Evolutionary conservation across 257 asterid species (phyloP).

Genomic region (Fraxinus excelsior): DNA sequence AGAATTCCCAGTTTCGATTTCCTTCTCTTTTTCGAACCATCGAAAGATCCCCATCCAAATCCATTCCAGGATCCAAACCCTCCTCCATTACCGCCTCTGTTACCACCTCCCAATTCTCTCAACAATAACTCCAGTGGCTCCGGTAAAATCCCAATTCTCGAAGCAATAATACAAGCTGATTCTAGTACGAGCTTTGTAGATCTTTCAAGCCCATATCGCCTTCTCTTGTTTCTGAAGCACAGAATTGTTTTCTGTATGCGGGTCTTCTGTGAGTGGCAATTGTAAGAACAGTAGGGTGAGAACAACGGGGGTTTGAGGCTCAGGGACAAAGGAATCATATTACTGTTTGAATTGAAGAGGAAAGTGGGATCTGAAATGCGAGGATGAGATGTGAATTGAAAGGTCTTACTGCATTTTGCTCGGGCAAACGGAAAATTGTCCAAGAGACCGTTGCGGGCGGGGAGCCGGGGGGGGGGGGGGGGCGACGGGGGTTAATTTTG

Average conservation of each 20-base stretch:
- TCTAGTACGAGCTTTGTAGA: slow-evolving; percentile 52
- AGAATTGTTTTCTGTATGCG: slow-evolving; percentile 32
- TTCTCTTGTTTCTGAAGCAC: slow-evolving; percentile 52
- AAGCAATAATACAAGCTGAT: slow-evolving; percentile 69
- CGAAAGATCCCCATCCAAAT: slow-evolving; percentile 49
- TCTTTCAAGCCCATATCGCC: slow-evolving; percentile 37
- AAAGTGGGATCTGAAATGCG: slow-evolving; percentile 27
- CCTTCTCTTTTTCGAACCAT: slow-evolving; percentile 56
- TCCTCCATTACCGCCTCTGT: slow-evolving; percentile 57
- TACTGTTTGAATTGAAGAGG: slow-evolving; percentile 13
- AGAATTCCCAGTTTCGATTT: slow-evolving; percentile 37
- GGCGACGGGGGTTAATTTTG: slow-evolving; percentile 13
- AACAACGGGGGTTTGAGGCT: background rate
- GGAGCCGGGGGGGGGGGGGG: too few species aligned
- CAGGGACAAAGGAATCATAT: background rate
- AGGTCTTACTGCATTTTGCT: slow-evolving; percentile 25
- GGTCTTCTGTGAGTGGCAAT: background rate
- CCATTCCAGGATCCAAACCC: slow-evolving; percentile 52
- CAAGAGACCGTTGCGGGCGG: slow-evolving; percentile 34
- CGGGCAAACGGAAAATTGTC: slow-evolving; percentile 11
- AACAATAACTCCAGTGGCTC: slow-evolving; percentile 62
- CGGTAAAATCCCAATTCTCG: slow-evolving; percentile 62
- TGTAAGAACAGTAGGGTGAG: slow-evolving; percentile 8
- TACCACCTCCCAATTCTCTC: slow-evolving; percentile 56
- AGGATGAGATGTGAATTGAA: background rate